Conservation (phyloP, 805 yeast species). For the Candida piceae region DNA sequence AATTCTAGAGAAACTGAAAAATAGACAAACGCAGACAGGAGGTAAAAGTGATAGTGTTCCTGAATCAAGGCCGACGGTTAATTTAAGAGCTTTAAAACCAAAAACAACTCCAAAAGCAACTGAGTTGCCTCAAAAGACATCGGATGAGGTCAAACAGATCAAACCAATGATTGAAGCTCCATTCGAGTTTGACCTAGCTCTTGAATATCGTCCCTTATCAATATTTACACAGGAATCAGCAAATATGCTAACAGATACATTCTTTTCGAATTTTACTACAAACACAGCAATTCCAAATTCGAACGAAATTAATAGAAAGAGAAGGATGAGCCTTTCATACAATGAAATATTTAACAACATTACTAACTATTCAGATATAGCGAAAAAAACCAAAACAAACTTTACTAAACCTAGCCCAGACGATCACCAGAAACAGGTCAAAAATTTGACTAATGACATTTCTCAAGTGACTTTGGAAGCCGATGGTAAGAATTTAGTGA, state of each 20-base stretch:
- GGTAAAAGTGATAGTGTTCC: too few species aligned
- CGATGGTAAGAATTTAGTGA: slow-evolving; percentile 3
- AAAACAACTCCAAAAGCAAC: too few species aligned
- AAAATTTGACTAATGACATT: slow-evolving; percentile 23
- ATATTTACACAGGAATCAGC: slow-evolving; percentile 7
- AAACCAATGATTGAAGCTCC: too few species aligned
- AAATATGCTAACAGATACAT: slow-evolving; percentile 8
- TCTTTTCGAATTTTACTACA: not conserved
- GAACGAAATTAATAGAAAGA: slow-evolving; percentile 5
- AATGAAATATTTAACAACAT: slow-evolving; percentile 11
- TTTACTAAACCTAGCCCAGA: slow-evolving; percentile 80
- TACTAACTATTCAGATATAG: slow-evolving; percentile 38
- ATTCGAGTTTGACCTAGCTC: slow-evolving; percentile 6
- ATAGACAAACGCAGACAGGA: too few species aligned
- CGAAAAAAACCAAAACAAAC: slow-evolving; percentile 42
- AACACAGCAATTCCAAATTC: not conserved
- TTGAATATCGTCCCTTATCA: slow-evolving; percentile 2
- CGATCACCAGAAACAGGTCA: slow-evolving; percentile 36
- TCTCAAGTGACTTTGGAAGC: slow-evolving; percentile 17
- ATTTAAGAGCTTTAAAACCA: not conserved
- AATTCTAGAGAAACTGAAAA: slow-evolving; percentile 1
- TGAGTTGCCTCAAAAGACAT: not conserved
- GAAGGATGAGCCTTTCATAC: slow-evolving; percentile 3
- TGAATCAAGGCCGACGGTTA: too few species aligned
- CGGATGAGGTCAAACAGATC: too few species aligned